A percentile compares a stretch with the other conserved stretches of the same genome.
These are phyloP conservation scores for Didymella arachidicola DNA, from an alignment of 2,329 filamentous ascomycete species.

Conservation along the genomic window DNA sequence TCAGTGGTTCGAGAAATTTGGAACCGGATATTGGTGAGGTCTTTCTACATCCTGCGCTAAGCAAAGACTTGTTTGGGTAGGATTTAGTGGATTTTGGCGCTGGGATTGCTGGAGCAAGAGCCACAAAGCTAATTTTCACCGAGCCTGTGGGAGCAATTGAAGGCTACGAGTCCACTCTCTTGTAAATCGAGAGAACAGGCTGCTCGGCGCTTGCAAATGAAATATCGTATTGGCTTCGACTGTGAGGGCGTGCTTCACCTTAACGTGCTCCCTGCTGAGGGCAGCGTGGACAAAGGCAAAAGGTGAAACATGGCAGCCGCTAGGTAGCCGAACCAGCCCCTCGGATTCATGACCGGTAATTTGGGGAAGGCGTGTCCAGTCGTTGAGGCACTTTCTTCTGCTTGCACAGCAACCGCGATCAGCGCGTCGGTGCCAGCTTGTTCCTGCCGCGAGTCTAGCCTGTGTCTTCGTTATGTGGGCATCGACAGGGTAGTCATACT, in stretches of 20 bases:
- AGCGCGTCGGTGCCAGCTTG: background rate
- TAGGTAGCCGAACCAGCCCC: conserved; percentile 16
- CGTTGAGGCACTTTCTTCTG: conserved; percentile 6
- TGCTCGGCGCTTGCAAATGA: background rate
- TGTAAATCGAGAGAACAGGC: background rate
- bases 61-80: conserved; percentile 9
- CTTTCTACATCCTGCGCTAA: background rate
- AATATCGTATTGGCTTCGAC: background rate
- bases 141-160: background rate
- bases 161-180: background rate
- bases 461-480: conserved; percentile 4
- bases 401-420: conserved; percentile 11
- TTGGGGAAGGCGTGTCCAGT: conserved; percentile 3
- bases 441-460: background rate
- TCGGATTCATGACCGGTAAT: conserved; percentile 2
- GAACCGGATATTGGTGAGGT: background rate
- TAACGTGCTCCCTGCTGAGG: conserved; percentile 1
- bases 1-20: background rate
- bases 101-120: conserved; percentile 18
- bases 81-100: conserved; percentile 8
- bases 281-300: conserved; percentile 9
- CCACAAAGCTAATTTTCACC: conserved; percentile 14
- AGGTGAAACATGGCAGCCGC: conserved; percentile 13
- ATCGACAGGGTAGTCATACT: conserved; percentile 6
- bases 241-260: background rate